phyloP scores from a whole-genome alignment of 352 stramenopile species.

The Phytophthora niederhauseri region DNA sequence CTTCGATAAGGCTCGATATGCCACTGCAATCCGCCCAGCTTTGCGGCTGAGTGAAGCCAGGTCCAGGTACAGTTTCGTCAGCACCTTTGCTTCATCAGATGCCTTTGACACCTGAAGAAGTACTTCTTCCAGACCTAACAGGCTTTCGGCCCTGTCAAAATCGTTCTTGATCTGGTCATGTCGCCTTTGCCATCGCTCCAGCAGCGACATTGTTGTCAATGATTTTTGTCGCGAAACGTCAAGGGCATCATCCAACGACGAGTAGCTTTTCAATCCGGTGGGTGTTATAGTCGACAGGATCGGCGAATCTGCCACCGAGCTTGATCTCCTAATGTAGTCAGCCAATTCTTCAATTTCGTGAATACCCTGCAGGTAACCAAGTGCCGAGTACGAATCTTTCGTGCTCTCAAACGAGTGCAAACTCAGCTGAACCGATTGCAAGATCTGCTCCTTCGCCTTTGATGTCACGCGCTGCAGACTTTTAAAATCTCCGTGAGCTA shows the following conservation, averaged over 20 bases:
- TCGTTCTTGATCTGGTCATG: conserved; percentile 50
- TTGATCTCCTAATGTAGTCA: conserved; percentile 15
- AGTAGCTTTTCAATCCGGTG: conserved; percentile 23
- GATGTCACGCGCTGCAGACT: conserved; percentile 43
- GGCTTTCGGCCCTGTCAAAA: conserved; percentile 64
- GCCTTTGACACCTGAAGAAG: conserved; percentile 52
- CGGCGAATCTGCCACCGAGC: background rate
- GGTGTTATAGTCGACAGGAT: background rate
- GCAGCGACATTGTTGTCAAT: conserved; percentile 30
- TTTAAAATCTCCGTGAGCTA: conserved; percentile 57
- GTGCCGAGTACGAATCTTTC: conserved; percentile 57
- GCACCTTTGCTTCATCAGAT: conserved; percentile 27
- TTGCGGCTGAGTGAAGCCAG: conserved; percentile 65
- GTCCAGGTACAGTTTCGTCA: conserved; percentile 63
- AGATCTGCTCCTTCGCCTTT: conserved; percentile 53
- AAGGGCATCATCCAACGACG: conserved; percentile 4
- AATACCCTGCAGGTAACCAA: conserved; percentile 66
- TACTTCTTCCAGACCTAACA: conserved; percentile 68
- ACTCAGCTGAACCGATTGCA: conserved; percentile 62
- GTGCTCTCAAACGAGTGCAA: conserved; percentile 74
- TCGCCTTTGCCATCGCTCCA: conserved; percentile 52
- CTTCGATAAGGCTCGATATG: conserved; percentile 66
- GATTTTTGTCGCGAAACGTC: background rate
- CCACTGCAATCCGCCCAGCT: conserved; percentile 64
- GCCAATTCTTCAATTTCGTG: conserved; percentile 65